Conservation (phyloP, 78 protist species). For the Polysphondylium violaceum region DNA sequence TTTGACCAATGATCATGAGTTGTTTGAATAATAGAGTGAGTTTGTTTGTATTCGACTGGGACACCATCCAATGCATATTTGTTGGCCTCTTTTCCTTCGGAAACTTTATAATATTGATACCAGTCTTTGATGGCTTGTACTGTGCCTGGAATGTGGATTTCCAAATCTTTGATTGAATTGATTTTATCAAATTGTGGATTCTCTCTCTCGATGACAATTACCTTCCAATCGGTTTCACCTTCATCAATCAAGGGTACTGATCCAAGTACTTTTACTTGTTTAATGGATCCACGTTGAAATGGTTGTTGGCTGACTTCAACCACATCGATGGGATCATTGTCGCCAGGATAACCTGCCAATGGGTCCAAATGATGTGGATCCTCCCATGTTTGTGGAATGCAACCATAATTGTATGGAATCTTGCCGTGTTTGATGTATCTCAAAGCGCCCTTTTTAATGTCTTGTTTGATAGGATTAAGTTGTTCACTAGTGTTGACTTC, state of each 20-base stretch:
- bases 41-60: too few relatives aligned
- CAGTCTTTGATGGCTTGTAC: conserved; percentile 81
- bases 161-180: conserved; percentile 78
- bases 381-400: conserved; percentile 93
- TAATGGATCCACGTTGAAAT: conserved; percentile 76
- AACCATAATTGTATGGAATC: conserved; percentile 92
- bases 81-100: conserved; percentile 95
- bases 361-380: conserved; percentile 62
- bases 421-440: conserved; percentile 84
- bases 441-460: conserved; percentile 78
- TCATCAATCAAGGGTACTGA: conserved; percentile 90
- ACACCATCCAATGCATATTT: conserved; percentile 82
- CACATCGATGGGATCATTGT: conserved; percentile 94
- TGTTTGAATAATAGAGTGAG: too few relatives aligned
- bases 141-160: conserved; percentile 80
- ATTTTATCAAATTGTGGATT: conserved; percentile 83
- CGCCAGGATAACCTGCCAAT: conserved; percentile 57
- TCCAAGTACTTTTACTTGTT: conserved; percentile 90
- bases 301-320: conserved; percentile 56
- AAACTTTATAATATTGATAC: conserved; percentile 91
- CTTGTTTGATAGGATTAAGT: conserved; percentile 91
- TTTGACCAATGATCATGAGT: too few relatives aligned
- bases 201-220: conserved; percentile 73
- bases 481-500: conserved; percentile 82
- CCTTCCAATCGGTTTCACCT: conserved; percentile 96